phyloP scores from a whole-genome alignment of 768 basidiomycete genomes.

The Mycena pura region DNA sequence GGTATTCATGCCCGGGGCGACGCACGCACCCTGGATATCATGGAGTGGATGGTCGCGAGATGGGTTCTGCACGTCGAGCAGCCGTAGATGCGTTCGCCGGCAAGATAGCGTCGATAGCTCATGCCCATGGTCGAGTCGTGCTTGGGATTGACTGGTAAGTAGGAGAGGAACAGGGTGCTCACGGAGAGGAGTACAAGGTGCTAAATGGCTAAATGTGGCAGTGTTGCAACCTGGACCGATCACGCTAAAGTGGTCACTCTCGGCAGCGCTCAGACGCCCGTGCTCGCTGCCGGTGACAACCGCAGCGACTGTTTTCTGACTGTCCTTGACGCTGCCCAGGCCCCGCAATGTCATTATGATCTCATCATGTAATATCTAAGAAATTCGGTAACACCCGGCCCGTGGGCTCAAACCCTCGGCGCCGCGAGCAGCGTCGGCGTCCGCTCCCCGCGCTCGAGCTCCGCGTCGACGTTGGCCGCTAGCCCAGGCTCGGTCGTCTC shows the following conservation, averaged over 20 bases:
- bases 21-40: constrained; percentile 82
- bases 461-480: constrained; percentile 45
- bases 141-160: constrained; percentile 38
- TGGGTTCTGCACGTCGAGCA: constrained; percentile 89
- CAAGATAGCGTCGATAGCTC: constrained; percentile 87
- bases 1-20: constrained; percentile 16
- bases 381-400: no score
- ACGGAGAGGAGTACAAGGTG: constrained; percentile 4
- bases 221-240: no score
- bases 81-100: constrained; percentile 86
- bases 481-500: constrained; percentile 65
- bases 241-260: not conserved
- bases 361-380: no score
- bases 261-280: no score
- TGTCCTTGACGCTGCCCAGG: no score
- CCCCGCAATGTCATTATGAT: no score
- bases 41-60: constrained; percentile 88
- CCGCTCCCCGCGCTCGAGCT: constrained; percentile 51
- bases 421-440: constrained; percentile 36
- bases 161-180: constrained; percentile 32
- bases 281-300: no score
- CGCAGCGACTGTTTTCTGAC: no score
- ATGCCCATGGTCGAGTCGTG: constrained; percentile 70
- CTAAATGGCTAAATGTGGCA: constrained; percentile 18
- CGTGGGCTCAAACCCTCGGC: no score